Conservation (phyloP, 306 rosid genomes). For the Luffa acutangula region DNA sequence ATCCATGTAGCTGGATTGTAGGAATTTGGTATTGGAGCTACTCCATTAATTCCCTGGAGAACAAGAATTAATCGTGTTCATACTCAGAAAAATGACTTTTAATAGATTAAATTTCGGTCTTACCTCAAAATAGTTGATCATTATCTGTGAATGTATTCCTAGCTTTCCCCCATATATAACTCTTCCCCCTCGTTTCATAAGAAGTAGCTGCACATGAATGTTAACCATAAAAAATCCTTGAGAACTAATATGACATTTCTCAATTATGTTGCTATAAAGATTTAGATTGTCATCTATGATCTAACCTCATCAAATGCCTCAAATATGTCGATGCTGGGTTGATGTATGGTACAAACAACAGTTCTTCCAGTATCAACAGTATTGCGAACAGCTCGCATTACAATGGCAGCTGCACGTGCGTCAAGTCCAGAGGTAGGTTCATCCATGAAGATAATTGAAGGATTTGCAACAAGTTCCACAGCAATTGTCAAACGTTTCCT, state of each 20-base stretch:
- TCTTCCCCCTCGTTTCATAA: constrained; percentile 79
- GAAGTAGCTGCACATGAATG: constrained; percentile 52
- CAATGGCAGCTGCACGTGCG: constrained; percentile 88
- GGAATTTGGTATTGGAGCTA: constrained; percentile 42
- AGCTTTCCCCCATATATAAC: constrained; percentile 81
- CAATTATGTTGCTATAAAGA: neutral
- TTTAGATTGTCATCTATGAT: neutral
- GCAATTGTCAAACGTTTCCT: constrained; percentile 79
- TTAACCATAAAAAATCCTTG: neutral
- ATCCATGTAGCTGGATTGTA: constrained; percentile 95
- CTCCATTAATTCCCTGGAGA: constrained; percentile 40
- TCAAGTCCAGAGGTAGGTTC: constrained; percentile 93
- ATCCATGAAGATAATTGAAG: constrained; percentile 86
- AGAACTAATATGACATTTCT: neutral
- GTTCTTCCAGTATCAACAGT: constrained; percentile 92
- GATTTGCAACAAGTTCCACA: constrained; percentile 88
- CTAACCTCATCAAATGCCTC: constrained; percentile 82
- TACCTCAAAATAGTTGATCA: constrained; percentile 79
- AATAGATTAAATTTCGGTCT: neutral
- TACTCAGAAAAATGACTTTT: too few relatives aligned
- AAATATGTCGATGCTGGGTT: constrained; percentile 77
- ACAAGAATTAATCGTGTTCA: neutral
- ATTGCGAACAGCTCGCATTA: constrained; percentile 78
- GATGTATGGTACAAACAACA: constrained; percentile 84
- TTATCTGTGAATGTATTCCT: constrained; percentile 52